Conservation (phyloP, 352 stramenopile species). For the Pythium aristosporum region DNA sequence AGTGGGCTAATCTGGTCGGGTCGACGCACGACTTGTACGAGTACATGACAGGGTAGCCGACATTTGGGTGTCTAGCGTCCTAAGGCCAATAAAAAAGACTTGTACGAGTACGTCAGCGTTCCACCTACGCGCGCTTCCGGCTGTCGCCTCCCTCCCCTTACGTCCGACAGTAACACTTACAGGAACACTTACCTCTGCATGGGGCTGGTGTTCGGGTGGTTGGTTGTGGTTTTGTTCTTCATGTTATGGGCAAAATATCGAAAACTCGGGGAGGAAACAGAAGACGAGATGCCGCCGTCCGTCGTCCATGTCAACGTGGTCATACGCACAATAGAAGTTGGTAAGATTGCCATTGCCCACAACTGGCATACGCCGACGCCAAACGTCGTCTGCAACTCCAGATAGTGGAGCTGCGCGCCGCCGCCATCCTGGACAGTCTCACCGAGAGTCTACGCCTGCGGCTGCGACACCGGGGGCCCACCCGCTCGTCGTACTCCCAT, state of each 20-base stretch:
- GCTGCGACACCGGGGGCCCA: background rate
- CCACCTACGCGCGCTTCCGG: background rate
- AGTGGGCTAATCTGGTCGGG: background rate
- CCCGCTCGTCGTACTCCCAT: too few relatives aligned
- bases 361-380: conserved; percentile 61
- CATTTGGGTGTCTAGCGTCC: too few relatives aligned
- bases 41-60: too few relatives aligned
- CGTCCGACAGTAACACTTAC: background rate
- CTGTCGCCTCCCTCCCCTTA: background rate
- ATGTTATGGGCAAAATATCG: background rate
- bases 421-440: conserved; percentile 50
- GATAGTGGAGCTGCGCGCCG: conserved; percentile 50
- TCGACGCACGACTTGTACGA: too few relatives aligned
- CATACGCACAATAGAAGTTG: background rate
- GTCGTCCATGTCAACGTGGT: background rate
- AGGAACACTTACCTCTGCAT: background rate
- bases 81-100: too few relatives aligned
- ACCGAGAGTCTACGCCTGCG: conserved; percentile 67
- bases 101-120: conserved; percentile 1
- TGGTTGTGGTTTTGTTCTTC: background rate
- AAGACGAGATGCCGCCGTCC: background rate
- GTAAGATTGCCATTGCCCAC: conserved; percentile 39
- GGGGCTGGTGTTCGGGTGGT: background rate
- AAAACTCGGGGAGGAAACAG: background rate
- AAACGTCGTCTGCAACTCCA: conserved; percentile 65